Conservation (phyloP, 2,329 filamentous ascomycete species). For the Tolypocladium inflatum region DNA sequence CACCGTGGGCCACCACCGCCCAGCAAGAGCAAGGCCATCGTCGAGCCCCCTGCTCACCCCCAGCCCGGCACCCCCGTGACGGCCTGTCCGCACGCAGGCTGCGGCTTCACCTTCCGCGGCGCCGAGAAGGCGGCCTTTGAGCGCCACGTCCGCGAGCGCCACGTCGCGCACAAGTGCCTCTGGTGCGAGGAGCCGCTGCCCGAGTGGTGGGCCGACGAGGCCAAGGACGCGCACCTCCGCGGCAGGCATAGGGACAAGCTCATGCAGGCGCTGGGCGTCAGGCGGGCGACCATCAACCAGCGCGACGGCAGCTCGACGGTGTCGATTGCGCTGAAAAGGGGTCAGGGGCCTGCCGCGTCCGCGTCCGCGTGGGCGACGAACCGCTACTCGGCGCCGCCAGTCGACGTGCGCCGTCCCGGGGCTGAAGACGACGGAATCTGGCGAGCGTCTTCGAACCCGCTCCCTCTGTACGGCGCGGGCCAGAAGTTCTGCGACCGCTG, state of each 20-base stretch:
- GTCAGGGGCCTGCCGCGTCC: background rate
- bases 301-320: background rate
- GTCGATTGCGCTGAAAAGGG: background rate
- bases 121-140: constrained; percentile 19
- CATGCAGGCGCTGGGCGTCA: constrained; percentile 5
- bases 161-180: constrained; percentile 22
- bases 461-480: background rate
- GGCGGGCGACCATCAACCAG: background rate
- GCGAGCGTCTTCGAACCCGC: background rate
- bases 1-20: constrained; percentile 9
- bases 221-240: constrained; percentile 18
- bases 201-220: constrained; percentile 15
- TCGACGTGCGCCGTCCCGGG: background rate
- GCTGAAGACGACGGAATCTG: background rate
- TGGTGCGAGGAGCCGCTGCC: constrained; percentile 25
- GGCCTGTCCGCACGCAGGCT: constrained; percentile 29
- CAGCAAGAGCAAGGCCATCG: background rate
- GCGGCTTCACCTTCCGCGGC: constrained; percentile 21
- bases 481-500: constrained; percentile 5
- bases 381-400: background rate
- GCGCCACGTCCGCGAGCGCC: constrained; percentile 24
- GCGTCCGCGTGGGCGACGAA: background rate
- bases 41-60: background rate
- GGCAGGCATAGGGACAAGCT: constrained; percentile 17
- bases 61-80: constrained; percentile 13